Base-by-base conservation (phyloP, 257 asterid species). In the Parsonsia alboflavescens region DNA sequence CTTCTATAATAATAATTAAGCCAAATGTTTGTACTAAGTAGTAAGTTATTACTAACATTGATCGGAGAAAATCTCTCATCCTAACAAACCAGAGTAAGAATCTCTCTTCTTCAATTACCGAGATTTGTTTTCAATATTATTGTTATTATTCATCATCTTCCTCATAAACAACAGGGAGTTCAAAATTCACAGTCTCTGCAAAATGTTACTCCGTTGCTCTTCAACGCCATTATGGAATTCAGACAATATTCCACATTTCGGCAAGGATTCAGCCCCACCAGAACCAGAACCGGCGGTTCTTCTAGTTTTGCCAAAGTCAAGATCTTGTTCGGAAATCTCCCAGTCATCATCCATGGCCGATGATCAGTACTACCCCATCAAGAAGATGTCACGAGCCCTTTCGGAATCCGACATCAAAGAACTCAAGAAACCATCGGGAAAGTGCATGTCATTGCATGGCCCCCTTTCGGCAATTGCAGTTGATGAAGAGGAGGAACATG, bases 201-300 rank as follows among this genome's bases (percentile, higher is more conserved):
- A 61, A 73, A 84, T 86, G 91, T 81, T 86, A 39, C 80, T 88
- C 11, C 83, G 89, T 19, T 79, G 85, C 80, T 73, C 83, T 49
- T 83, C 88, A 70, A 73, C 79, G 10, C 83, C 83, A 44, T 15
- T 75, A 39, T 41, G 79, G 12, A 88, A 86, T 57, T 77, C 85
- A 66, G 48, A 36, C 33, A 33, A 33, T 33, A 59, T 39, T 21
- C 7, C 59, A 46, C 41, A 52, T 24, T 57, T 6, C 68, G 7
- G 36, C 68, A 77, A 78, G 79, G 79, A 48, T 7, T 22, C 73
- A 24, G 61, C 70, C 33, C 69, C 46, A 15, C n/a, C 76, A 15
- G 82, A 78, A 39, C 63, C 77, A 52, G 77, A 72, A n/a, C 9
- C 59, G 50, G 33, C 59, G 50, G 33, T 52, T 19, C 36, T 70